phyloP scores from a whole-genome alignment of 2,329 filamentous ascomycete species.

The Neoscytalidium dimidiatum region DNA sequence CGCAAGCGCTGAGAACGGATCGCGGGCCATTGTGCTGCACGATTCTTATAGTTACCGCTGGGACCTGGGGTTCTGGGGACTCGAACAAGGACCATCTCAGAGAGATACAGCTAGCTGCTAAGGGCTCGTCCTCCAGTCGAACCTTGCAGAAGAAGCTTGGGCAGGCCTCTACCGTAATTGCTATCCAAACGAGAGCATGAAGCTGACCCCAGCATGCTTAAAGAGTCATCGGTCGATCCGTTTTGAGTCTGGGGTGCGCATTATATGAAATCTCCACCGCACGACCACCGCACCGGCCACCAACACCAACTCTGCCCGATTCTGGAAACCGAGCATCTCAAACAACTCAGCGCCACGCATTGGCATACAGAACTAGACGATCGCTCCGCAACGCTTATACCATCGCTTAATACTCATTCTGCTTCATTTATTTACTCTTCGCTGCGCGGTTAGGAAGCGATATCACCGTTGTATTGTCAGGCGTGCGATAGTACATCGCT shows the following conservation, averaged over 20 bases:
- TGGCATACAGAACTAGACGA: neutral
- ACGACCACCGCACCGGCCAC: neutral
- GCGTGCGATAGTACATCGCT: neutral
- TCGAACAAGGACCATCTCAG: neutral
- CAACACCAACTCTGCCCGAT: neutral
- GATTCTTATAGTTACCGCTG: neutral
- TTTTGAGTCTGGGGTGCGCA: neutral
- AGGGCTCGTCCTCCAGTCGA: no score
- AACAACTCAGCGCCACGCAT: neutral
- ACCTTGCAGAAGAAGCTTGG: no score
- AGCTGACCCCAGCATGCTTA: neutral
- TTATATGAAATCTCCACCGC: neutral
- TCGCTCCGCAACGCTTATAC: neutral
- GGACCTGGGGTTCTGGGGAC: neutral
- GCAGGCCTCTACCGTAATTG: no score
- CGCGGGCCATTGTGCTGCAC: neutral
- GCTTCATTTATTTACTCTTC: neutral
- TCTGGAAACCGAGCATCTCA: neutral
- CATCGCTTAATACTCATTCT: neutral
- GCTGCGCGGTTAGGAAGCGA: neutral
- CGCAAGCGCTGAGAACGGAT: neutral
- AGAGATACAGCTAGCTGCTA: no score
- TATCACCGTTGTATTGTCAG: slow-evolving; percentile 1
- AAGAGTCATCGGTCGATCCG: neutral
- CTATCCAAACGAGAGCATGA: neutral